Base-by-base conservation (phyloP, 2,329 filamentous ascomycete species). In the Fusarium brevicatenulatum region DNA sequence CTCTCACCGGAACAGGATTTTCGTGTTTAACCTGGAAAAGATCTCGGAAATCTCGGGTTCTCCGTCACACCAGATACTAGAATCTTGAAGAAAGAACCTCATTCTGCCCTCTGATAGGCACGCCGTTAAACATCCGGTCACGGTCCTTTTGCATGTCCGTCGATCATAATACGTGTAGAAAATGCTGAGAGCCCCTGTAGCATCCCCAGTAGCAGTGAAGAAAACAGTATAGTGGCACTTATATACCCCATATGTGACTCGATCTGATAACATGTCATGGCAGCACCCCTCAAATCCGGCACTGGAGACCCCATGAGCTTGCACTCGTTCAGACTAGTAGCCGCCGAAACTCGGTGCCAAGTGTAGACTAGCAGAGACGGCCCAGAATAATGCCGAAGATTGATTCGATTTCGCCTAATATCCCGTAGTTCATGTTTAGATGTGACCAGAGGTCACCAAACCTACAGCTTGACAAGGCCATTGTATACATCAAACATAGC, bases 151-250 rank as follows among this genome's bases (percentile, higher is more conserved):
- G 66, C 53, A 39, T 52, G 50, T 21, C 50, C 46, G 58, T 55
- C 66, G 66, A 69, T 69, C 65, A 68, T 62, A 54, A 47, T 54
- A 43, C 34, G 42, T 55, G 28, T 68, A 63, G 49, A 66, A 37
- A 66, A 37, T 40, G 44, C 37, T 59, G 39, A 43, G 32, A 43
- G 52, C 47, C 65, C 63, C 65, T 68, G 65, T 54, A 68, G 34
- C 37, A 49, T 53, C 52, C 63, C 47, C 25, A 54, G 64, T 19
- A 43, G 28, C 42, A 52, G 39, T 28, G 28, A 34, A 32, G 43
- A 28, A 42, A 49, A 54, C 44, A 54, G 42, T 49, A 67, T 67
- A 68, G 65, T 54, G 47, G 36, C 54, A 52, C 55, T 40, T 59
- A 34, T 54, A 68, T 54, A 63, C 54, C 47, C 47, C 42, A 63